Percentiles rank a stretch among this genome's conserved stretches.
These are phyloP conservation scores for Ogataea populi-albae DNA, from an alignment of 805 yeast species.

Conservation along the genomic window DNA sequence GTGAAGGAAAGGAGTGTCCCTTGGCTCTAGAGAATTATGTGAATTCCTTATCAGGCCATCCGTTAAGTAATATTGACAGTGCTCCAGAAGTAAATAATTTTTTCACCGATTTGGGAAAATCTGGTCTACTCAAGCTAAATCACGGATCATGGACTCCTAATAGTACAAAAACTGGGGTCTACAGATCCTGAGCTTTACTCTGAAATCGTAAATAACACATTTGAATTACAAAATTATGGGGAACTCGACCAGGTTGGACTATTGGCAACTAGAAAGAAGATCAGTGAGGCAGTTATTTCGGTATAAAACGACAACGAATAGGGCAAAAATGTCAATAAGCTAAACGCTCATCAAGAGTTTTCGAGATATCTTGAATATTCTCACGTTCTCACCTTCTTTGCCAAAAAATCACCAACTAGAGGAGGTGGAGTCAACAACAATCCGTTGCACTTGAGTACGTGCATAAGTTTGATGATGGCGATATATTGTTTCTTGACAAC, in stretches of 20 bases:
- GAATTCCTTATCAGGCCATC: too few species aligned
- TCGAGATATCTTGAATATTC: conserved; percentile 24
- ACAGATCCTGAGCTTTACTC: conserved; percentile 12
- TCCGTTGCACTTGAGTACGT: conserved; percentile 12
- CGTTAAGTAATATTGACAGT: neutral
- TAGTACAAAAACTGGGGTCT: conserved; percentile 7
- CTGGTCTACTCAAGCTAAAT: conserved; percentile 11
- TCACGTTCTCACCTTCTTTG: conserved; percentile 23
- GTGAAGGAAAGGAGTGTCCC: conserved; percentile 14
- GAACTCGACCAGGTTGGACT: conserved; percentile 21
- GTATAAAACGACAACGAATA: conserved; percentile 14
- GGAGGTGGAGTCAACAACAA: conserved; percentile 23
- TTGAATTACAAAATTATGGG: conserved; percentile 6
- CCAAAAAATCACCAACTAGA: conserved; percentile 12
- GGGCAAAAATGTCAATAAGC: conserved; percentile 14
- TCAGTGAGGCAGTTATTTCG: conserved; percentile 14
- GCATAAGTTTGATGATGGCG: conserved; percentile 34
- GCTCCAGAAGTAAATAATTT: conserved; percentile 5
- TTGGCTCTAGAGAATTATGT: too few species aligned
- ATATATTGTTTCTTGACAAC: conserved; percentile 33
- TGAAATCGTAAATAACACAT: conserved; percentile 7
- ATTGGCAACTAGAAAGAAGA: conserved; percentile 13
- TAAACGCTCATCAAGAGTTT: conserved; percentile 26
- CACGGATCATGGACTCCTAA: conserved; percentile 12
- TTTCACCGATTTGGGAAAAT: conserved; percentile 9